Conservation (phyloP, 164 flowering plant genomes). For the Macadamia tetraphylla region DNA sequence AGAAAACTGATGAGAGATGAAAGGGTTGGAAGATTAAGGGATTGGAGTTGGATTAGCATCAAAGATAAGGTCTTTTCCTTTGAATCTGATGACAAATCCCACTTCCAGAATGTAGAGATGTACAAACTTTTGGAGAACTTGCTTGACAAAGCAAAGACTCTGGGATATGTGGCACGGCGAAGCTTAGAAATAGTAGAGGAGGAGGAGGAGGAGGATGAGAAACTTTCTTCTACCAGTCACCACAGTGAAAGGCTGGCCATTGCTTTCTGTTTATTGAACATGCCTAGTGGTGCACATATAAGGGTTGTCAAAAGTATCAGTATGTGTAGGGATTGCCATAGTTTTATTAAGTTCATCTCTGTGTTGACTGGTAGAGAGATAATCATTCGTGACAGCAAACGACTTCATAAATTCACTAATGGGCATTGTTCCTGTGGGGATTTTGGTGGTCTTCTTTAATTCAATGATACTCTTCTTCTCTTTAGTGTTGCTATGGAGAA, state of each 20-base stretch:
- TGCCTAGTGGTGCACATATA: constrained; percentile 35
- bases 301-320: constrained; percentile 53
- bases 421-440: constrained; percentile 83
- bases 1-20: constrained; percentile 62
- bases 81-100: constrained; percentile 29
- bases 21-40: constrained; percentile 35
- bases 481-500: not conserved
- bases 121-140: constrained; percentile 37
- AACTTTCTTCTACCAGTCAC: constrained; percentile 22
- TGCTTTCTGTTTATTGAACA: constrained; percentile 61
- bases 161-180: constrained; percentile 37
- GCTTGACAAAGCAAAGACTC: constrained; percentile 37
- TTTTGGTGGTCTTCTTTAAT: constrained; percentile 37
- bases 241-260: constrained; percentile 84
- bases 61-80: constrained; percentile 62
- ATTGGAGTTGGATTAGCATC: constrained; percentile 78
- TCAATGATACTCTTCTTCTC: not conserved
- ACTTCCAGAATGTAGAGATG: constrained; percentile 28
- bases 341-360: constrained; percentile 51
- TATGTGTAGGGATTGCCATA: constrained; percentile 78
- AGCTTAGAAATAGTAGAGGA: constrained; percentile 34
- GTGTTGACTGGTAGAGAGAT: constrained; percentile 44
- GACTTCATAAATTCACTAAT: constrained; percentile 60
- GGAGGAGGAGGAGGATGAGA: constrained; percentile 23
- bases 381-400: constrained; percentile 62